Conservation (phyloP, 2,329 filamentous ascomycete species). For the Fusarium cicatricum region DNA sequence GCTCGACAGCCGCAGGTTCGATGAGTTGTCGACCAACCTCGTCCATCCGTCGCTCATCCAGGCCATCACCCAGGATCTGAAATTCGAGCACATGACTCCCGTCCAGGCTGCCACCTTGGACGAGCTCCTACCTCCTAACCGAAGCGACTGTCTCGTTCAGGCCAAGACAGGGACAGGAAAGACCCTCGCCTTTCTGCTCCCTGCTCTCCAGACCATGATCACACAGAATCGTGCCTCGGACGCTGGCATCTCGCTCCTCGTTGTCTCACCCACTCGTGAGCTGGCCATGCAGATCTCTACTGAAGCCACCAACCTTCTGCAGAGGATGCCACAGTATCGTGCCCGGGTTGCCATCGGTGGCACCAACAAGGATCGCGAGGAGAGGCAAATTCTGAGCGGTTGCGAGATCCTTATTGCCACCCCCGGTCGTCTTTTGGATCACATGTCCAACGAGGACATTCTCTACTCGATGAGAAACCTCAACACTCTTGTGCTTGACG, state of each 20-base stretch:
- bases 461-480: constrained; percentile 71
- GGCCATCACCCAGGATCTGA: constrained; percentile 58
- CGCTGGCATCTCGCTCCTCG: constrained; percentile 64
- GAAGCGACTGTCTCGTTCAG: constrained; percentile 72
- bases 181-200: constrained; percentile 83
- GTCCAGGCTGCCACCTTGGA: constrained; percentile 62
- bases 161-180: constrained; percentile 90
- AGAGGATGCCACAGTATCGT: constrained; percentile 76
- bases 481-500: constrained; percentile 83
- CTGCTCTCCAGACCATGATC: constrained; percentile 82
- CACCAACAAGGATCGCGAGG: constrained; percentile 75
- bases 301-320: constrained; percentile 75
- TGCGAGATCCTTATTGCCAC: constrained; percentile 85
- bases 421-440: constrained; percentile 80
- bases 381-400: constrained; percentile 73
- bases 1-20: too few species aligned
- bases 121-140: constrained; percentile 55
- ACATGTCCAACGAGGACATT: constrained; percentile 77
- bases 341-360: constrained; percentile 84
- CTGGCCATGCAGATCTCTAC: constrained; percentile 74
- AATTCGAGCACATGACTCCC: constrained; percentile 62
- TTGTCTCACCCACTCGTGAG: constrained; percentile 76
- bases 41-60: constrained; percentile 57
- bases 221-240: constrained; percentile 45
- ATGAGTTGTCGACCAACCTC: constrained; percentile 37